Percentiles rank a stretch among this genome's conserved stretches.
These are phyloP conservation scores for Elsinoe australis DNA, from an alignment of 2,329 filamentous ascomycete species.

Conservation along the genomic window DNA sequence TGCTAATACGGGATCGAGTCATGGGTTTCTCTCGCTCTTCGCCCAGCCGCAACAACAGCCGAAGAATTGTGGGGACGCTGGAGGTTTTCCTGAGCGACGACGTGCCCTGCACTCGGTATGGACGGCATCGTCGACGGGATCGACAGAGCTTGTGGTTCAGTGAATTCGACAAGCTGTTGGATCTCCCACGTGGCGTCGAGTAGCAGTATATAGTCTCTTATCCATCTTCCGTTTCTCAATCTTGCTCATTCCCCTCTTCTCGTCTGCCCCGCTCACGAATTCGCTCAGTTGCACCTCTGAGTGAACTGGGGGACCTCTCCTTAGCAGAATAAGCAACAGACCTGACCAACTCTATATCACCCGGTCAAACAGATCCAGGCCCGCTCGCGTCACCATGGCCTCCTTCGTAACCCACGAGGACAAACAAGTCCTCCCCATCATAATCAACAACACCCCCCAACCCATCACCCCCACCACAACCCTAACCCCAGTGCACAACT, in stretches of 20 bases:
- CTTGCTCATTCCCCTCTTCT: too few relatives aligned
- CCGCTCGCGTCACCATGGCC: not conserved
- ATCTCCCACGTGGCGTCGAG: not conserved
- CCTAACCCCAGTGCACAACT: constrained; percentile 8
- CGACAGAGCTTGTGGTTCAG: constrained; percentile 7
- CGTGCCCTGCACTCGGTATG: not conserved
- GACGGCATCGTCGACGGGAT: constrained; percentile 8
- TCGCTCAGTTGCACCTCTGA: too few relatives aligned
- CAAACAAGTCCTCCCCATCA: constrained; percentile 14
- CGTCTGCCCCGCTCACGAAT: too few relatives aligned
- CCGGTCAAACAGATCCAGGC: not conserved
- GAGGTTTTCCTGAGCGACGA: constrained; percentile 12
- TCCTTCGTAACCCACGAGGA: constrained; percentile 1
- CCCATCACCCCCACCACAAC: constrained; percentile 1
- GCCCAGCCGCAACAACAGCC: constrained; percentile 15
- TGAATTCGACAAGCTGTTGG: constrained; percentile 1
- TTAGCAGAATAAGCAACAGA: too few relatives aligned
- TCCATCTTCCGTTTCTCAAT: not conserved
- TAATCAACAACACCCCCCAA: constrained; percentile 5
- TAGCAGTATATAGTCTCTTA: not conserved
- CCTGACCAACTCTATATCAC: too few relatives aligned
- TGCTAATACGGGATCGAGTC: too few relatives aligned
- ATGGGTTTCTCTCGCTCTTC: not conserved
- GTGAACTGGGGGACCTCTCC: too few relatives aligned
- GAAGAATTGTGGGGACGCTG: constrained; percentile 4